Percentiles rank a stretch among this genome's conserved stretches.
phyloP scores from a whole-genome alignment of 768 basidiomycete species.

The Psilocybe tampanensis region DNA sequence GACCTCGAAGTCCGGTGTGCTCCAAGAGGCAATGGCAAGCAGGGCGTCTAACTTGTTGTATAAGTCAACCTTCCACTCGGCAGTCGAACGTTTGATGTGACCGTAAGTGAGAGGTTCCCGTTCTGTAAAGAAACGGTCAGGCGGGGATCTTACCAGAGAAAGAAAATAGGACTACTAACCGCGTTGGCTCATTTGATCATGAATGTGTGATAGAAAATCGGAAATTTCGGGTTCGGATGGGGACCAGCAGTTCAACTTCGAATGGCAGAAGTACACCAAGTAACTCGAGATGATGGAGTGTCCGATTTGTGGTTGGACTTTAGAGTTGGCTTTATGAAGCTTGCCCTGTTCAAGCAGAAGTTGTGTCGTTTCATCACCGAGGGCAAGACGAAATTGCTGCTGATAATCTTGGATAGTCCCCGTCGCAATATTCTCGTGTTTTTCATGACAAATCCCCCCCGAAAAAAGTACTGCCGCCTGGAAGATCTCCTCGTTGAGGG shows the following conservation, averaged over 20 bases:
- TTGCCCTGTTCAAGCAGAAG: constrained; percentile 7
- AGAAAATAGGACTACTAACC: constrained; percentile 11
- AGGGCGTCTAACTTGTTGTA: constrained; percentile 3
- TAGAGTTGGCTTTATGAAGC: neutral
- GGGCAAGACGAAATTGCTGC: neutral
- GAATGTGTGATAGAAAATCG: constrained; percentile 7
- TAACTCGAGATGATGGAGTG: constrained; percentile 18
- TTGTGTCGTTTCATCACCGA: constrained; percentile 13
- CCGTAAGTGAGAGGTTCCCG: constrained; percentile 25
- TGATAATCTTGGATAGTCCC: constrained; percentile 20
- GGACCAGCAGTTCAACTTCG: constrained; percentile 16
- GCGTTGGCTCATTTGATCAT: constrained; percentile 16
- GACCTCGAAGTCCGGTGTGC: constrained; percentile 6
- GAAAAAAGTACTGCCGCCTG: constrained; percentile 20
- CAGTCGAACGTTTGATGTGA: constrained; percentile 18
- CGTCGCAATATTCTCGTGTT: constrained; percentile 42
- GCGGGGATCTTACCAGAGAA: neutral
- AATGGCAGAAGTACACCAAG: constrained; percentile 10
- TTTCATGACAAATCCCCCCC: constrained; percentile 44
- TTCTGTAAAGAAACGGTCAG: constrained; percentile 10
- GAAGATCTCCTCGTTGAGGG: constrained; percentile 20
- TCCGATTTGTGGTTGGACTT: constrained; percentile 18
- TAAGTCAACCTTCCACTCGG: constrained; percentile 18
- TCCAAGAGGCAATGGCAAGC: constrained; percentile 19
- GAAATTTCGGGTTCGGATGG: constrained; percentile 5